These are phyloP conservation scores for Leccinum pseudoinsigne DNA, from an alignment of 1,284 basidiomycete species.

Conservation along the genomic window DNA sequence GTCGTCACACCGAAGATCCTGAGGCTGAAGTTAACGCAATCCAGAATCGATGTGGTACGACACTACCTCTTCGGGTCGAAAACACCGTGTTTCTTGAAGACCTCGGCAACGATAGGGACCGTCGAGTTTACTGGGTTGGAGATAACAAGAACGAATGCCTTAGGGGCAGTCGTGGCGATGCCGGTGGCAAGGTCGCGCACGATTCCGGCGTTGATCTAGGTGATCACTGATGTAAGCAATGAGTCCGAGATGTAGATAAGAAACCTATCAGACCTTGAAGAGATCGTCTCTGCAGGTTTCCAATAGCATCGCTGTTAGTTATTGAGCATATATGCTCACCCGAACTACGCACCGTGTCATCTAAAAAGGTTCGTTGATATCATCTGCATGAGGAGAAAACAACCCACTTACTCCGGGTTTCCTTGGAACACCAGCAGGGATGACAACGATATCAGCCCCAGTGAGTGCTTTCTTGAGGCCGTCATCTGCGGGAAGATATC, in stretches of 20 bases:
- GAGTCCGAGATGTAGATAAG: not conserved
- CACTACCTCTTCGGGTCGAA: conserved; percentile 86
- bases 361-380: conserved; percentile 35
- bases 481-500: conserved; percentile 71
- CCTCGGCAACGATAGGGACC: conserved; percentile 95
- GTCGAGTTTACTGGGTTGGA: conserved; percentile 98
- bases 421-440: conserved; percentile 96
- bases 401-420: conserved; percentile 80
- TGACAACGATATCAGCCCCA: conserved; percentile 90
- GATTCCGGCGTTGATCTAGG: conserved; percentile 97
- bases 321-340: conserved; percentile 9
- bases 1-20: conserved; percentile 98
- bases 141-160: conserved; percentile 94
- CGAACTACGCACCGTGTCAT: conserved; percentile 68
- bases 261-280: conserved; percentile 69
- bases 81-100: conserved; percentile 90
- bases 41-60: conserved; percentile 12
- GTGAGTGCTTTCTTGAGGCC: conserved; percentile 84
- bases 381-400: conserved; percentile 9
- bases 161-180: conserved; percentile 84
- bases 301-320: conserved; percentile 22
- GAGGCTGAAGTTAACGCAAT: conserved; percentile 6
- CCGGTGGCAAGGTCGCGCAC: conserved; percentile 91
- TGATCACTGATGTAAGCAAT: conserved; percentile 7
- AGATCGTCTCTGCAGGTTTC: conserved; percentile 72